These are phyloP conservation scores for Lactarius sanguifluus DNA, from an alignment of 768 basidiomycete species.

Conservation along the genomic window DNA sequence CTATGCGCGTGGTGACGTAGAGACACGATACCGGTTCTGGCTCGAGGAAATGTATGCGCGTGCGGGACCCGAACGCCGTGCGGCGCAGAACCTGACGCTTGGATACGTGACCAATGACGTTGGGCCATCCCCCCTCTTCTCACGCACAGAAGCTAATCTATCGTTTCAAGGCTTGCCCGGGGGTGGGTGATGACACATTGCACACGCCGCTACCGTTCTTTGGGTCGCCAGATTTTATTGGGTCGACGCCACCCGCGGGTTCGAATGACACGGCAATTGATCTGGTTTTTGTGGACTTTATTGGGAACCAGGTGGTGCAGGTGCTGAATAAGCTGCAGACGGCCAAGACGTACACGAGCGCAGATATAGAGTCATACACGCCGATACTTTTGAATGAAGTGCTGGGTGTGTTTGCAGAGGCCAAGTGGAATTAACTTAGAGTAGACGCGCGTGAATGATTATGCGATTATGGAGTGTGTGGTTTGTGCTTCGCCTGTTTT, in stretches of 20 bases:
- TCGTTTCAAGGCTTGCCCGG: conserved; percentile 57
- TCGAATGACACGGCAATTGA: conserved; percentile 56
- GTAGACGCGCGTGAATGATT: background rate
- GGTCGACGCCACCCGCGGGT: conserved; percentile 52
- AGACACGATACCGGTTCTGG: conserved; percentile 54
- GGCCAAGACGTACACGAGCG: conserved; percentile 46
- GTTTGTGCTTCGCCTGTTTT: background rate
- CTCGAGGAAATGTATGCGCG: conserved; percentile 53
- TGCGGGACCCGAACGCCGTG: conserved; percentile 41
- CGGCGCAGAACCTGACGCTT: conserved; percentile 53
- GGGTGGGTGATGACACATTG: conserved; percentile 68
- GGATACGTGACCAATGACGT: conserved; percentile 79
- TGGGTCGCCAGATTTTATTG: conserved; percentile 55
- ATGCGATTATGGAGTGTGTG: background rate
- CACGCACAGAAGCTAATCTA: background rate
- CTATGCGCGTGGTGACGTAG: conserved; percentile 53
- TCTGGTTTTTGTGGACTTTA: conserved; percentile 75
- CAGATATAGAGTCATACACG: conserved; percentile 58
- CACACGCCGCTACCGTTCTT: conserved; percentile 64
- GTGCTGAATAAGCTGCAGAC: conserved; percentile 59
- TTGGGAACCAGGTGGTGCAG: conserved; percentile 49
- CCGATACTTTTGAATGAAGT: conserved; percentile 49
- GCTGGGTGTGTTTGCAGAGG: conserved; percentile 57
- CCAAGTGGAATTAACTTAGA: conserved; percentile 34
- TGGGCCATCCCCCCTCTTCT: conserved; percentile 31